Conservation (phyloP, 257 asterid species). For the Primulina eburnea region DNA sequence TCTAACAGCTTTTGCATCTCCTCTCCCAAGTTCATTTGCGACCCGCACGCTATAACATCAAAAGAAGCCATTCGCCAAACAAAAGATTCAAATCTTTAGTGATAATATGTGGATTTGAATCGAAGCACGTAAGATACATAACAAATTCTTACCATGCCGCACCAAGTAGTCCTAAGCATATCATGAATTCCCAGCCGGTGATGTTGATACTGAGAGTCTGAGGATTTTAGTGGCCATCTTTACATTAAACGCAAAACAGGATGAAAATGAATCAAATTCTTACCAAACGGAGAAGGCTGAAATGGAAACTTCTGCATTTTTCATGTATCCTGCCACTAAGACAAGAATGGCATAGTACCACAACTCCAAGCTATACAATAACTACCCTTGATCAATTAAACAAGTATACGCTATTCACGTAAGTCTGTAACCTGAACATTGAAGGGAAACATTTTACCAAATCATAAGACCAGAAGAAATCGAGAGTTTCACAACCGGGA, state of each 20-base stretch:
- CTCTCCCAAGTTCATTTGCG: constrained; percentile 92
- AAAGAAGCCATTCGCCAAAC: background rate
- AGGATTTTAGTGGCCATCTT: constrained; percentile 13
- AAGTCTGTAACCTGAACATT: background rate
- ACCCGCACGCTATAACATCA: constrained; percentile 58
- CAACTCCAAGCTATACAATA: constrained; percentile 57
- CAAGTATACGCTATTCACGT: background rate
- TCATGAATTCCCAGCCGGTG: constrained; percentile 83
- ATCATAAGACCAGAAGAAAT: constrained; percentile 80
- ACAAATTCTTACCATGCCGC: constrained; percentile 58
- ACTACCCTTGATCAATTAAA: background rate
- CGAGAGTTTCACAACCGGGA: constrained; percentile 84
- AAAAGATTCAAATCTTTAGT: background rate
- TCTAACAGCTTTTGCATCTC: constrained; percentile 73
- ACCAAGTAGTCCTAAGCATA: constrained; percentile 76
- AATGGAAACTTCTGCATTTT: constrained; percentile 75
- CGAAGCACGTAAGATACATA: background rate
- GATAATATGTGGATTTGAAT: background rate
- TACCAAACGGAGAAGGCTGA: constrained; percentile 91
- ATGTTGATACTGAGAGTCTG: constrained; percentile 56
- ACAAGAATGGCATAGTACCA: constrained; percentile 89
- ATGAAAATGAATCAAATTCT: constrained; percentile 12
- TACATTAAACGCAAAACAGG: background rate
- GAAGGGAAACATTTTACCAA: constrained; percentile 46
- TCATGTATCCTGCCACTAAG: constrained; percentile 83